Percentiles rank a stretch among this genome's conserved stretches.
phyloP scores from a whole-genome alignment of 1,139 yeast genomes.

The Eremothecium cymbalariae region DNA sequence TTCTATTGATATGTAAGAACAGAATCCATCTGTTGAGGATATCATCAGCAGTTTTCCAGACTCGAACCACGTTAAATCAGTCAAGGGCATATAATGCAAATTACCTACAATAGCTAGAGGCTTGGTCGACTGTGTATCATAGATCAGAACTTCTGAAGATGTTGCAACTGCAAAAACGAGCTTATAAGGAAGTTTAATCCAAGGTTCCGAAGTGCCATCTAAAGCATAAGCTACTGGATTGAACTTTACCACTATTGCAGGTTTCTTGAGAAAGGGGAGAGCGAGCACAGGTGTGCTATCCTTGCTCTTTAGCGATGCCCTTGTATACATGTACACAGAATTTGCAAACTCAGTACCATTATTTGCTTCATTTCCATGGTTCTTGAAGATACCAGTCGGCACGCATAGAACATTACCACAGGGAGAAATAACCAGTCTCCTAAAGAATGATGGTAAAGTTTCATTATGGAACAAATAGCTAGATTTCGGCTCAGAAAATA shows the following conservation, averaged over 20 bases:
- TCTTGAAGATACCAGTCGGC: constrained; percentile 68
- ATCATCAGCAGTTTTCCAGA: constrained; percentile 67
- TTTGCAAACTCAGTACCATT: constrained; percentile 34
- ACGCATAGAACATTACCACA: constrained; percentile 77
- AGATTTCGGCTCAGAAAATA: constrained; percentile 28
- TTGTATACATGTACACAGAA: constrained; percentile 68
- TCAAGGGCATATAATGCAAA: constrained; percentile 78
- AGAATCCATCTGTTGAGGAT: constrained; percentile 92
- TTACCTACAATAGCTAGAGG: constrained; percentile 74
- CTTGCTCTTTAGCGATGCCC: constrained; percentile 46
- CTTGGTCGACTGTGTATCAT: constrained; percentile 60
- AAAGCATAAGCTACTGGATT: constrained; percentile 55
- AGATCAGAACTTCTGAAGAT: constrained; percentile 74
- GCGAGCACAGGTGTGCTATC: constrained; percentile 59
- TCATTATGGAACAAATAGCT: constrained; percentile 68
- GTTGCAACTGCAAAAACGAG: constrained; percentile 92
- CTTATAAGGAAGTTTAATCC: constrained; percentile 54
- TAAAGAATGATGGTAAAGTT: constrained; percentile 78
- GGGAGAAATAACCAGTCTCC: constrained; percentile 78
- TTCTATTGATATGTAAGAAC: constrained; percentile 56
- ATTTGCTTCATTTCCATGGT: constrained; percentile 14
- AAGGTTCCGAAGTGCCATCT: constrained; percentile 15
- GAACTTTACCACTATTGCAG: constrained; percentile 76
- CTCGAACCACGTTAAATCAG: constrained; percentile 77
- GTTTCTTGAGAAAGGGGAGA: constrained; percentile 70